phyloP scores from a whole-genome alignment of 352 stramenopile genomes.

The Globisporangium nunn region DNA sequence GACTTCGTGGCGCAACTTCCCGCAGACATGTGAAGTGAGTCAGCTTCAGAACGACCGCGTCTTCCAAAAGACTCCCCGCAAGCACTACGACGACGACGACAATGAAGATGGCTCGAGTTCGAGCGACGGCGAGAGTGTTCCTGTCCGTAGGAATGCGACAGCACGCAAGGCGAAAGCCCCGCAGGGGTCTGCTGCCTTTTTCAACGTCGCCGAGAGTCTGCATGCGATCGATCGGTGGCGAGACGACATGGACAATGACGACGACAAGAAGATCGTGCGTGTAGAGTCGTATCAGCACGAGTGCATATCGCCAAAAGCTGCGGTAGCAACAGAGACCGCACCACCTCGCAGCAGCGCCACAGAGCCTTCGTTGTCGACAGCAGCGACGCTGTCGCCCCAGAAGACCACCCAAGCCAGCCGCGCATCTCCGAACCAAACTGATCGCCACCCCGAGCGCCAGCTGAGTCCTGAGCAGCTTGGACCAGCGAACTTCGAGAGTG shows the following conservation, averaged over 20 bases:
- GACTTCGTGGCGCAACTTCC: conserved; percentile 19
- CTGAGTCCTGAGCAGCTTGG: conserved; percentile 17
- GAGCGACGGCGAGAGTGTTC: conserved; percentile 24
- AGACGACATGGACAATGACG: conserved; percentile 57
- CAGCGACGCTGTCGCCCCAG: background rate
- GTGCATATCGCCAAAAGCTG: conserved; percentile 18
- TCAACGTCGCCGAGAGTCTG: conserved; percentile 67
- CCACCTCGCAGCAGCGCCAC: background rate
- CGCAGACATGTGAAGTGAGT: conserved; percentile 7
- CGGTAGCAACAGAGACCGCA: background rate
- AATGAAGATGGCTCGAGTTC: conserved; percentile 16
- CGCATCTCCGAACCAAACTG: background rate
- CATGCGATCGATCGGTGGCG: conserved; percentile 68
- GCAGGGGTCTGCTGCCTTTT: conserved; percentile 28
- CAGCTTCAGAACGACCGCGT: conserved; percentile 32
- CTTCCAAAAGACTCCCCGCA: conserved; percentile 15
- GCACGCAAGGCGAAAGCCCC: conserved; percentile 11
- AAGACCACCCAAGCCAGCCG: background rate
- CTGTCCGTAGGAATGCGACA: background rate
- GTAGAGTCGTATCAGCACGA: conserved; percentile 24
- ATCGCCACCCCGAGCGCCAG: background rate
- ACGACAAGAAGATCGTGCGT: conserved; percentile 21
- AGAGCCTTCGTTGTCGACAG: background rate
- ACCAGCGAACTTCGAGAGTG: conserved; percentile 32
- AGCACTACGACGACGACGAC: background rate